Base-by-base conservation (phyloP, 2,329 filamentous ascomycete species). In the Lecanicillium sp. region DNA sequence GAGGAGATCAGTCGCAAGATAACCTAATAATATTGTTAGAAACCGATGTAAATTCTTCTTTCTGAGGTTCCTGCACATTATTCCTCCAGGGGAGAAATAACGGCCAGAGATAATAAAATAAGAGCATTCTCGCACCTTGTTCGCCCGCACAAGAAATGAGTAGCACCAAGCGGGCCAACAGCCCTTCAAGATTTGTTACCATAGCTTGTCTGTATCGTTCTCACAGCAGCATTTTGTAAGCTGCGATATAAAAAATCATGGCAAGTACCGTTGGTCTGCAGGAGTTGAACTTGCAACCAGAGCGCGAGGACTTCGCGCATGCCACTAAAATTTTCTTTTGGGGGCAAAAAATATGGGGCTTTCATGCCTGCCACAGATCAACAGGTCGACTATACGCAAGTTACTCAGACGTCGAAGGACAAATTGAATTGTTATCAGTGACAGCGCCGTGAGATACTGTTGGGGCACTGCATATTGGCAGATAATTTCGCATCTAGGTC, bases 101-200 rank as follows among this genome's bases (percentile, higher is more conserved):
- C 24, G 36, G 20, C 2, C n/a, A 20, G 27, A 12, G 29, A 42
- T 41, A 24, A n/a, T 19, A n/a, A 46, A 35, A 20, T 14, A 36
- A 27, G 19, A 24, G 9, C 21, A 61, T n/a, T n/a, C n/a, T n/a
- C 65, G 58, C 51, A 64, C 67, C 66, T 56, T 63, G 54, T 56
- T 68, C 65, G 42, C 66, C 66, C 20, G 62, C 60, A 50, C 66
- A 69, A 38, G 66, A 62, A 35, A 68, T 62, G 27, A 67, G 53
- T 41, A 66, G 59, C 51, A 69, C 54, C 38, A 68, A 56, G 48
- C 58, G 58, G 39, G 60, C 62, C 51, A 69, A 66, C 52, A 67
- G 55, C 52, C 62, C 63, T 57, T 69, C 66, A 21, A 67, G 63
- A 54, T 68, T 66, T 51, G 60, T 62, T 48, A 61, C 60, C 66